These are phyloP conservation scores for Sextonia rubra DNA, from an alignment of 164 flowering plant genomes.

Conservation along the genomic window DNA sequence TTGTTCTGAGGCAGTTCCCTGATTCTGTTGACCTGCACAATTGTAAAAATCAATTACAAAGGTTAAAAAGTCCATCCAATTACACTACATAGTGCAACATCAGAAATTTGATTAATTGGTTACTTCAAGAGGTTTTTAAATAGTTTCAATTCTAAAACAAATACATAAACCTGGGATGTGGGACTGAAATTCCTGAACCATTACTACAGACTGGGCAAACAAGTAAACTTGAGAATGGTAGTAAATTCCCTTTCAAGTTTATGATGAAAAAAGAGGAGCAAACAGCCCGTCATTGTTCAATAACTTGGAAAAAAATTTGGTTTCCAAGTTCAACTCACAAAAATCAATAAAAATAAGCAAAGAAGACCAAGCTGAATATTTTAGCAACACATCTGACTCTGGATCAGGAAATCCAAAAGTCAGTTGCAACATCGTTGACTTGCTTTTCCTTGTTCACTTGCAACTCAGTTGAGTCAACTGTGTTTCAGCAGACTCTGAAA, in stretches of 20 bases:
- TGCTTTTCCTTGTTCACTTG: not conserved
- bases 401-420: not conserved
- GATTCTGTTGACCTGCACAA: conserved; percentile 86
- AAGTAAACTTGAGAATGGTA: no score
- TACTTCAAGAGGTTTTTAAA: no score
- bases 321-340: not conserved
- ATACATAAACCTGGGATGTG: no score
- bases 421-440: not conserved
- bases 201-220: no score
- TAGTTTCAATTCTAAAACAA: not conserved
- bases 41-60: not conserved
- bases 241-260: no score
- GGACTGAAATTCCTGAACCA: no score
- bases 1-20: conserved; percentile 90
- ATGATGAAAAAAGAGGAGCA: no score
- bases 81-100: no score
- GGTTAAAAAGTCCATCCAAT: not conserved
- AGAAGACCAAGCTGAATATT: not conserved
- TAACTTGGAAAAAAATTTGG: not conserved
- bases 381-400: not conserved
- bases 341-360: not conserved
- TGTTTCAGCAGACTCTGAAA: no score
- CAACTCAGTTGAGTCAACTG: no score
- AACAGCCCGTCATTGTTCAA: not conserved
- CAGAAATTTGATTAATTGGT: no score